Evolutionary conservation across 2,329 filamentous ascomycete genomes (phyloP), one percentile per base, ranked within the genome.

Genomic region (Aureobasidium melanogenum): DNA sequence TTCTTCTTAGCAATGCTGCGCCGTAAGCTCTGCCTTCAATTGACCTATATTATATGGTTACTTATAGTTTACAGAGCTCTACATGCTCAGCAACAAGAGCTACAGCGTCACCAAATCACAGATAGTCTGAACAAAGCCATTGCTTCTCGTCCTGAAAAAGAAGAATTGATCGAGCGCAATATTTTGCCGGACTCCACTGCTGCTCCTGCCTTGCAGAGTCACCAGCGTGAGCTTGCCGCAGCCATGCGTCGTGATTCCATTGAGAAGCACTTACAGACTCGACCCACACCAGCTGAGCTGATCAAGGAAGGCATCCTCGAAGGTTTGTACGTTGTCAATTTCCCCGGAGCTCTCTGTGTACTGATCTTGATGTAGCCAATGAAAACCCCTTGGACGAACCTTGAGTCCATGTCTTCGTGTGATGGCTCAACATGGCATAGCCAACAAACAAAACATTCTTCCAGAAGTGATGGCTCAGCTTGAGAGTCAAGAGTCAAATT

Each of bases 191-290:
- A 86, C 61, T 88, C 88, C 34, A 87, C 75, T 56, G 90, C 88
- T 19, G 91, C 91, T 0, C 91, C 92, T 0, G 83, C 87, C 2
- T 79, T 97, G 59, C 86, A 88, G 71, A 90, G 87, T 61, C 85
- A 91, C 64, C 91, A 94, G 74, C 87, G 84, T 70, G 89, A 96
- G 78, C 85, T 97, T 44, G 85, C 91, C 74, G 91, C 87, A 72
- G 87, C 91, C 74, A 96, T 97, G 91, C 84, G 88, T 15, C 88
- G 86, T 63, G 89, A 96, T 73, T 88, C 82, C 60, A 81, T 97
- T 64, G 94, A 96, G 74, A 91, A 95, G 70, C 92, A 92, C 74
- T 85, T 97, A 64, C 83, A 88, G 69, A 82, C 87, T 68, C 83
- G 92, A 22, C 92, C 92, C 1, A 80, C 83, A 38, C 88, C 89